Base-by-base conservation (phyloP, 2,329 filamentous ascomycete species). In the Sclerotinia sclerotiorum region DNA sequence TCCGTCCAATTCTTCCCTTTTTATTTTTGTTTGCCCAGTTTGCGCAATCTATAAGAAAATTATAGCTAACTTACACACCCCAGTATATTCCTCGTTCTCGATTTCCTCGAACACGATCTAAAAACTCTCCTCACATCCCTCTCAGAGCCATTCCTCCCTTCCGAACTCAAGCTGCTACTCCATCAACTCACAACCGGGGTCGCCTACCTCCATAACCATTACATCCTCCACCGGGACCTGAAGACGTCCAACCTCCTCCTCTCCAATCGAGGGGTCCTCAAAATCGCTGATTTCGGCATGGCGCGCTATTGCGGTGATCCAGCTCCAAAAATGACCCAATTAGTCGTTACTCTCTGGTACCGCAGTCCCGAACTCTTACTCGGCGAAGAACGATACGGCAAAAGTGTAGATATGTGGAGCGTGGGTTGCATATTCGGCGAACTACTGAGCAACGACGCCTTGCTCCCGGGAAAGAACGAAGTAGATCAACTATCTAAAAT, bases 201-300 rank as follows among this genome's bases (percentile, higher is more conserved):
- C 21, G 85, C 88, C 68, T 97, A 94, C 80, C 88, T 99, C 19
- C 95, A 99, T 82, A 85, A 86, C 58, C 88, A 93, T 80, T 96
- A 90, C 90, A 96, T 99, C 75, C 85, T 99, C 70, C 93, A 95
- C 81, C 92, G 94, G 68, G 94, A 97, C 80, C 87, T 97, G 75
- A 97, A 97, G 80, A 96, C 93, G 4, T 94, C 91, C 61, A 97
- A 97, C 76, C 88, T 99, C 58, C 88, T 99, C 58, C 90, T 99
- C 81, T 96, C 93, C 82, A 98, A 98, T 82, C 91, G 93, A 57
- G 95, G 95, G 57, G 89, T 91, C 78, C 89, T 99, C 79, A 97
- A 97, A 80, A 90, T 99, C 72, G 95, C 95, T 70, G 95, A 99
- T 80, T 99, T 99, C 77, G 95, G 95, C 79, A 97, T 99, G 93